Conservation (phyloP, 2,329 filamentous ascomycete genomes). For the Stemphylium lycopersici region DNA sequence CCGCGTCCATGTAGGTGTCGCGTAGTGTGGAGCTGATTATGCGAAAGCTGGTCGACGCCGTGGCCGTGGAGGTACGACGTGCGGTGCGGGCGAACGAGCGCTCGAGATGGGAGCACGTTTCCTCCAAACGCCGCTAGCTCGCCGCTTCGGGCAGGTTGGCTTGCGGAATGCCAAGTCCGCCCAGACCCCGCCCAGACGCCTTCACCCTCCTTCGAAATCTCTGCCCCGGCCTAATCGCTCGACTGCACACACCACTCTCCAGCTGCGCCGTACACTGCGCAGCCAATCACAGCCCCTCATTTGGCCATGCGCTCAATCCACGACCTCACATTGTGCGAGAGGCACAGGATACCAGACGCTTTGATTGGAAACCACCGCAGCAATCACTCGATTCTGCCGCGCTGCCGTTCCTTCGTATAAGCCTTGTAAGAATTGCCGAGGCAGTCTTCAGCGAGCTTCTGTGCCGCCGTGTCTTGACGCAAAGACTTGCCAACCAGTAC, state of each 20-base stretch:
- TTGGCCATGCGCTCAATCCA: neutral
- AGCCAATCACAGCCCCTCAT: neutral
- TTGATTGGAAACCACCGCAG: neutral
- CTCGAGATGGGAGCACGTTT: constrained; percentile 3
- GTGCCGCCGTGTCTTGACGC: neutral
- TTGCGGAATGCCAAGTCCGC: constrained; percentile 3
- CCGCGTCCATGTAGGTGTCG: neutral
- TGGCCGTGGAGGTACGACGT: neutral
- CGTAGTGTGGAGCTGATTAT: neutral
- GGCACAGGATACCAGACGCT: neutral
- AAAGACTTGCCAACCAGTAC: neutral
- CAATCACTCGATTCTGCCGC: neutral
- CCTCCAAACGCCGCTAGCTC: neutral
- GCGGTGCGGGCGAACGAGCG: constrained; percentile 3
- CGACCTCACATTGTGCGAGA: neutral
- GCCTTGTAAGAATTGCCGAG: constrained; percentile 10
- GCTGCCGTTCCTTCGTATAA: constrained; percentile 4
- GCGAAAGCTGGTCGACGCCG: neutral
- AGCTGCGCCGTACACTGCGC: neutral
- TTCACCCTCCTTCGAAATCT: constrained; percentile 6
- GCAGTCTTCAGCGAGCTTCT: constrained; percentile 5
- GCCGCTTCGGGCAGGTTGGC: neutral
- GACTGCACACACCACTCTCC: neutral
- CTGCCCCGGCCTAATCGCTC: constrained; percentile 7
- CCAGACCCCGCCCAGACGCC: constrained; percentile 1